Evolutionary conservation across 2,329 filamentous ascomycete genomes (phyloP), one percentile per base, ranked within the genome.

Genomic region (Exophiala aquamarina): DNA sequence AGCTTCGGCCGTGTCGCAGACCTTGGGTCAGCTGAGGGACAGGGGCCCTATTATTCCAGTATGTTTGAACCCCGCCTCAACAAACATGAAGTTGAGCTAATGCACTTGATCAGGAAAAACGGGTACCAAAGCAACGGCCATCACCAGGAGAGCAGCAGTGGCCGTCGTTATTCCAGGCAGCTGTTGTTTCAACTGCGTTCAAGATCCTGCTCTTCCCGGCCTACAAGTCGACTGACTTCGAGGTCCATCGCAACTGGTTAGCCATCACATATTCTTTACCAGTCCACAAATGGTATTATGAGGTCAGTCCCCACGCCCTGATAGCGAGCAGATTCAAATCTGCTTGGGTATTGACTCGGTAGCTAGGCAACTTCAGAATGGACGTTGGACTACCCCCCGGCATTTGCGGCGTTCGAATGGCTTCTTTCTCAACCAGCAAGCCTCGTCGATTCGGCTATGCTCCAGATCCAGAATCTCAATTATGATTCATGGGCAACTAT

Each of bases 201-300:
- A 97, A 97, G 73, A 76, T 96, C 53, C 82, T 97, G 50, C 78
- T 97, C 47, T 93, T 95, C 70, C 92, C 92, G 21, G 87, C 92
- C 59, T 97, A 97, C 76, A 96, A 95, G 77, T 98, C 93, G 4
- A 98, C 93, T 60, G 93, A 98, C 69, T 98, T 98, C 63, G 93
- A 98, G 70, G 93, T 98, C 45, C 93, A 98, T 71, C 85, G 93
- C 57, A 98, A 98, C 74, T 98, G 93, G 93, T 83, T 98, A 32
- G 93, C 93, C 55, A 89, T 97, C 59, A 97, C 93, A 3, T 78
- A 95, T 70, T 95, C 87, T 52, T 78, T 97, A 15, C 88, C 92
- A 3, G 71, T 91, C 41, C 83, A 87, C 67, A 77, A 94, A 59
- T 98, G 93, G 93, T 98, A 98, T 71, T 91, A 86, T 65, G 93